Evolutionary conservation across 2,329 filamentous ascomycete genomes (phyloP).

Genomic region (Arthrobotrys sphaeroides): DNA sequence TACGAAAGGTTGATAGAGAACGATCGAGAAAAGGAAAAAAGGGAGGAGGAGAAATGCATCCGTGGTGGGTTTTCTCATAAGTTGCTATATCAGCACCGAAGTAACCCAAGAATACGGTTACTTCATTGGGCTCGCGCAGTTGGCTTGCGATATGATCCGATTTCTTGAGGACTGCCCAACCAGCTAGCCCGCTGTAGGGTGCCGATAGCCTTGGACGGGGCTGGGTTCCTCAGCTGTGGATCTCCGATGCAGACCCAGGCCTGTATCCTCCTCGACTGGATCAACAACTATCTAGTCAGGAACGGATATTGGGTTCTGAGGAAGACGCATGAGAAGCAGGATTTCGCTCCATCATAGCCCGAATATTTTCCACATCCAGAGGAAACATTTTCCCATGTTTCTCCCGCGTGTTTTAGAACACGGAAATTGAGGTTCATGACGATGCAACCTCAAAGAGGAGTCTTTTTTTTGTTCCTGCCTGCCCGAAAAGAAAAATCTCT

Average conservation of each 20-base stretch:
- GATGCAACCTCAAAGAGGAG: conserved; percentile 47
- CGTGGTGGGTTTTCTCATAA: conserved; percentile 19
- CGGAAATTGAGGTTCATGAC: conserved; percentile 41
- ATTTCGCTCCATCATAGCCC: conserved; percentile 18
- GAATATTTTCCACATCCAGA: not conserved
- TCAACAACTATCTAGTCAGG: conserved; percentile 45
- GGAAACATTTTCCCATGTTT: conserved; percentile 6
- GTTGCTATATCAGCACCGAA: conserved; percentile 46
- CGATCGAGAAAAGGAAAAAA: conserved; percentile 15
- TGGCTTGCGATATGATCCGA: conserved; percentile 54
- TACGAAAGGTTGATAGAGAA: conserved; percentile 21
- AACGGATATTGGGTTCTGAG: conserved; percentile 36
- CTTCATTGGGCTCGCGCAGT: conserved; percentile 35
- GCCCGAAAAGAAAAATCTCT: conserved; percentile 9
- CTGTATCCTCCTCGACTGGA: conserved; percentile 23
- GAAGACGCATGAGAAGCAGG: not conserved
- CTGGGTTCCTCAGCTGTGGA: conserved; percentile 48
- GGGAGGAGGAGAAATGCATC: conserved; percentile 29
- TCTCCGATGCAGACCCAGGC: conserved; percentile 32
- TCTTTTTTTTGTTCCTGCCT: conserved; percentile 31
- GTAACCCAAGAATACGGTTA: conserved; percentile 38
- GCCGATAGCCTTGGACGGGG: conserved; percentile 47
- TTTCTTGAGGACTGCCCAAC: conserved; percentile 37
- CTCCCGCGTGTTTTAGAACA: conserved; percentile 30
- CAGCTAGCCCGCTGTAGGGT: conserved; percentile 25